Conservation (phyloP, 352 stramenopile species). For the Thraustotheca clavata region DNA sequence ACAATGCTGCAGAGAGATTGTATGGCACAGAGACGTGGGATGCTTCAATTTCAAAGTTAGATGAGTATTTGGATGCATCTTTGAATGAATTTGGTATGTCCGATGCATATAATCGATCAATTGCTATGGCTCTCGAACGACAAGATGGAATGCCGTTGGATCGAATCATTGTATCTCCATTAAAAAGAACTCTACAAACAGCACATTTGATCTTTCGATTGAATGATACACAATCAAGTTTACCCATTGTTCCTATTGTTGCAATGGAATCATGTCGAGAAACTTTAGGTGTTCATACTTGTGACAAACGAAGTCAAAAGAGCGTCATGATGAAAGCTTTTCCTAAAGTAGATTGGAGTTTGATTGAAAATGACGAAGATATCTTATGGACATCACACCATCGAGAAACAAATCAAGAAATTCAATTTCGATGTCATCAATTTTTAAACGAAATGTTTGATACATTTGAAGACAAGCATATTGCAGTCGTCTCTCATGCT, state of each 20-base stretch:
- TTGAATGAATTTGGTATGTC: slow-evolving; percentile 46
- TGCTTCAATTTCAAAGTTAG: slow-evolving; percentile 40
- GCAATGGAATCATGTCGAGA: slow-evolving; percentile 49
- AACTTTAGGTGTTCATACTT: slow-evolving; percentile 57
- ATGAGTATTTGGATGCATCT: slow-evolving; percentile 50
- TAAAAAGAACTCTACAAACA: slow-evolving; percentile 58
- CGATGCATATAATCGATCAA: slow-evolving; percentile 28
- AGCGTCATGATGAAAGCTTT: slow-evolving; percentile 33
- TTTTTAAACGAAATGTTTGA: slow-evolving; percentile 47
- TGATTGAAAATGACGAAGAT: slow-evolving; percentile 38
- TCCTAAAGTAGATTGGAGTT: slow-evolving; percentile 42
- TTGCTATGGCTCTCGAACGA: neutral
- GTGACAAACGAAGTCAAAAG: slow-evolving; percentile 42
- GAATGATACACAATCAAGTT: slow-evolving; percentile 12
- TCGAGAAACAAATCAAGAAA: slow-evolving; percentile 52
- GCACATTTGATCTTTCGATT: slow-evolving; percentile 35
- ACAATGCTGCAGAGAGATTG: slow-evolving; percentile 53
- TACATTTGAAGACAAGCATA: slow-evolving; percentile 28
- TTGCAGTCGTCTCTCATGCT: slow-evolving; percentile 55
- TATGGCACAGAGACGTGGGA: slow-evolving; percentile 48
- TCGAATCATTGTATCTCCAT: slow-evolving; percentile 50
- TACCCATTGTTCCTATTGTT: slow-evolving; percentile 30
- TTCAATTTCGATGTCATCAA: slow-evolving; percentile 34
- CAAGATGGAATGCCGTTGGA: slow-evolving; percentile 42
- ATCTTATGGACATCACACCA: slow-evolving; percentile 45